Conservation (phyloP, 306 rosid species). For the Arachis stenosperma region DNA sequence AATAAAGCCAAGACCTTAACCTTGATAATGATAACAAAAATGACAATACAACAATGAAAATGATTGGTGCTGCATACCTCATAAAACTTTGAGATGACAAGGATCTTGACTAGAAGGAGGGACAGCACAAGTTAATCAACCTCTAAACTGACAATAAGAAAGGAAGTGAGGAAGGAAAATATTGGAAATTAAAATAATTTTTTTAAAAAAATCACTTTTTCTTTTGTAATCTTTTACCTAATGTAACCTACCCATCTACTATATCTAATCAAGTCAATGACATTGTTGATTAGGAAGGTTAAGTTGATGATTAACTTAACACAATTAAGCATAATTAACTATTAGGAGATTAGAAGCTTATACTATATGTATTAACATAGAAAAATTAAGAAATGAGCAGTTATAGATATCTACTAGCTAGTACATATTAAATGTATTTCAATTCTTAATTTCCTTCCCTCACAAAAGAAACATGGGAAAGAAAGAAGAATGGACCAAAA, state of each 20-base stretch:
- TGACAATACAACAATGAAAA: slow-evolving; percentile 19
- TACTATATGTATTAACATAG: too few species aligned
- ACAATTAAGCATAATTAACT: background rate
- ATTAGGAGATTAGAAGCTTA: background rate
- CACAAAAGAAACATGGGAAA: background rate
- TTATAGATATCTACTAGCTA: background rate
- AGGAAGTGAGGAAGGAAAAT: background rate
- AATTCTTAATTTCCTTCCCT: background rate
- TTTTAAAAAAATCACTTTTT: too few species aligned
- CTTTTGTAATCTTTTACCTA: background rate
- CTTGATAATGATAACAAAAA: slow-evolving; percentile 7
- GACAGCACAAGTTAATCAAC: slow-evolving; percentile 24
- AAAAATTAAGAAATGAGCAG: too few species aligned
- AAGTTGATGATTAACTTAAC: background rate
- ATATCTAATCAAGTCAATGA: slow-evolving; percentile 14
- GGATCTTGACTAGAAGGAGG: slow-evolving; percentile 19
- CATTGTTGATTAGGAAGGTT: slow-evolving; percentile 5
- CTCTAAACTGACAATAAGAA: background rate
- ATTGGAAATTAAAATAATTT: background rate
- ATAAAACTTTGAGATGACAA: slow-evolving; percentile 26
- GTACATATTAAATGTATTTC: background rate
- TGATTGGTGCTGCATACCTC: slow-evolving; percentile 33
- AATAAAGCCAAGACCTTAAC: slow-evolving; percentile 13
- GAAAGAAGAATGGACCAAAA: slow-evolving; percentile 11
- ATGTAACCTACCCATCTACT: slow-evolving; percentile 3